A percentile compares a stretch with the other conserved stretches of the same genome.
These are phyloP conservation scores for Termitomyces sp. DNA, from an alignment of 1,284 basidiomycete genomes.

Conservation along the genomic window DNA sequence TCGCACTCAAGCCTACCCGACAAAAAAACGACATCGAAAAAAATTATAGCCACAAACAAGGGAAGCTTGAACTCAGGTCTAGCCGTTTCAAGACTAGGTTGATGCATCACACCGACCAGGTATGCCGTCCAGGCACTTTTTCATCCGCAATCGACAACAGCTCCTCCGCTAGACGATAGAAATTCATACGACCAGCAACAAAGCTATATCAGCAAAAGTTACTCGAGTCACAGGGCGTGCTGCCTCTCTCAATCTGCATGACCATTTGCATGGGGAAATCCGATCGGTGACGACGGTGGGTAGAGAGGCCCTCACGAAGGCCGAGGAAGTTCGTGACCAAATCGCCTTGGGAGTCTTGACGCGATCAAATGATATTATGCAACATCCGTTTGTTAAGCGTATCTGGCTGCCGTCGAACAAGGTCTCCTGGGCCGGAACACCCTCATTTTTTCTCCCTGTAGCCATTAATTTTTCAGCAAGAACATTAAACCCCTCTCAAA, in stretches of 20 bases:
- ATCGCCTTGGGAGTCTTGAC: constrained; percentile 36
- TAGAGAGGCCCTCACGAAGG: constrained; percentile 34
- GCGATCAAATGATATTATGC: constrained; percentile 24
- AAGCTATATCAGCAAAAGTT: constrained; percentile 9
- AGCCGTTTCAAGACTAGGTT: constrained; percentile 40
- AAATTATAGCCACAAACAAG: constrained; percentile 21
- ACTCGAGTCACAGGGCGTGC: constrained; percentile 20
- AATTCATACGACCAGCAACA: constrained; percentile 16
- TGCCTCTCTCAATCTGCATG: constrained; percentile 16
- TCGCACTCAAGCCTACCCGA: constrained; percentile 31
- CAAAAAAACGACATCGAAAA: constrained; percentile 39
- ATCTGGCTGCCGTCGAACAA: constrained; percentile 33
- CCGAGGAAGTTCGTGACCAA: constrained; percentile 32
- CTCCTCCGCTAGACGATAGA: constrained; percentile 14
- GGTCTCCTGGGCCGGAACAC: constrained; percentile 6
- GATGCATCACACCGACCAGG: constrained; percentile 28
- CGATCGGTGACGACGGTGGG: constrained; percentile 38
- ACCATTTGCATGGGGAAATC: constrained; percentile 19
- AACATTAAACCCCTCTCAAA: constrained; percentile 34
- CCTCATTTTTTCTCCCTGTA: constrained; percentile 2
- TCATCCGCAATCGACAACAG: background rate
- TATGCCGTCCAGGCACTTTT: constrained; percentile 12
- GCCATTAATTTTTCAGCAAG: constrained; percentile 22
- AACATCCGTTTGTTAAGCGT: constrained; percentile 38
- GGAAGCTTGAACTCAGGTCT: constrained; percentile 28